phyloP scores from a whole-genome alignment of 108 stramenopile species.

The Skeletonema marinoi region DNA sequence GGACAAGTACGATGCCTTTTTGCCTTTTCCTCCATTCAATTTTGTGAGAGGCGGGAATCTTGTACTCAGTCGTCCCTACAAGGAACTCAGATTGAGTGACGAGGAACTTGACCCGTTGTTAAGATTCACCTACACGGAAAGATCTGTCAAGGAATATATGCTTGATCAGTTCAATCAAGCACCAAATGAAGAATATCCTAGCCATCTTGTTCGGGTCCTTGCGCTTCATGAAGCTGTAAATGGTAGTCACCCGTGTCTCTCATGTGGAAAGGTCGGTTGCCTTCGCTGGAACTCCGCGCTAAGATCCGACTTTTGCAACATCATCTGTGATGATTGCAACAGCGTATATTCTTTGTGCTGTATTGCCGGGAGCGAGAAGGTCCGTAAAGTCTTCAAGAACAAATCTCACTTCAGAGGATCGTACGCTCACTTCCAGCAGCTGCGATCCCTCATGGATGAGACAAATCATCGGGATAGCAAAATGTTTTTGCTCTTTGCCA shows the following conservation, averaged over 20 bases:
- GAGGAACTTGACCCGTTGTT: slow-evolving; percentile 9
- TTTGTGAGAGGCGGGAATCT: neutral
- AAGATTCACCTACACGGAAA: slow-evolving; percentile 7
- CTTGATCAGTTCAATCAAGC: slow-evolving; percentile 9
- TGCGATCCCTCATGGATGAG: neutral
- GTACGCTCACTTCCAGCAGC: slow-evolving; percentile 17
- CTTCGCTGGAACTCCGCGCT: slow-evolving; percentile 15
- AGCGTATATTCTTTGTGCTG: slow-evolving; percentile 12
- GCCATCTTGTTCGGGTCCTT: slow-evolving; percentile 8
- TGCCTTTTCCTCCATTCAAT: slow-evolving; percentile 18
- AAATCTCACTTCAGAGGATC: slow-evolving; percentile 11
- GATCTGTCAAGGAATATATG: neutral
- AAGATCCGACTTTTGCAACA: slow-evolving; percentile 9
- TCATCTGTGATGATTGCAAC: slow-evolving; percentile 14
- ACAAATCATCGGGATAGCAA: neutral
- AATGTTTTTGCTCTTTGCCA: slow-evolving; percentile 13
- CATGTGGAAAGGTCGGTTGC: neutral
- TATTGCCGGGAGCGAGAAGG: neutral
- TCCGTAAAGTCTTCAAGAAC: slow-evolving; percentile 8
- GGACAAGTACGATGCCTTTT: slow-evolving; percentile 7
- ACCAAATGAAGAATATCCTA: slow-evolving; percentile 2
- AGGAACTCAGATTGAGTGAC: neutral
- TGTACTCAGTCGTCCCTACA: neutral
- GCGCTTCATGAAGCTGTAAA: slow-evolving; percentile 1
- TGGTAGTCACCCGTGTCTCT: neutral